Base-by-base conservation (phyloP, 2,329 filamentous ascomycete species). In the Nigrospora oryzae region DNA sequence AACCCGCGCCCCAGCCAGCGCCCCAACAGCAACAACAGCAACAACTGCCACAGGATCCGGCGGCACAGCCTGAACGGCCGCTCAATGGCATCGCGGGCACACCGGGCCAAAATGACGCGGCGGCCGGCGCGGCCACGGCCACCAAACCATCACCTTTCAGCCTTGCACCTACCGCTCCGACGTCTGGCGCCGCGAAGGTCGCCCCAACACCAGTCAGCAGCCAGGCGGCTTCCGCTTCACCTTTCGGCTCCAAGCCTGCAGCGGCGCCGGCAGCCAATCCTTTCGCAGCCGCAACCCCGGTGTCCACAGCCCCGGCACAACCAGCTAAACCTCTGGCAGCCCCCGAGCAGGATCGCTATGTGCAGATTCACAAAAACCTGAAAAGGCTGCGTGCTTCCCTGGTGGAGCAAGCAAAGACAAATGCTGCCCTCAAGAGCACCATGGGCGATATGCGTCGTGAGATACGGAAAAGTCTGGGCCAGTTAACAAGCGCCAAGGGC, bases 401-500 rank as follows among this genome's bases (percentile, higher is more conserved):
- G 43, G 56, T 59, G 3, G 64, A 73, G 4, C 71, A 82, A 53
- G 71, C 71, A 5, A 79, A 80, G 54, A 66, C 69, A 17, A 77
- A 83, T 51, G 61, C 55, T 61, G 51, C 63, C 57, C 64, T 89
- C 28, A 88, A 87, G 61, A 70, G 73, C 42, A 74, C 77, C 33
- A 74, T 88, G 58, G 84, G 86, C 32, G 78, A 88, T 44, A 80
- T 86, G 71, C 75, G 87, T 36, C 73, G 87, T 47, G 76, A 82
- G 36, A 81, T 93, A 43, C 76, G 77, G 35, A 85, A 83, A 55
- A 81, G 75, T 15, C 75, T 91, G 44, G 87, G 88, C 7, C 86
- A 93, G 59, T 65, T 89, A 28, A 84, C 81, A 2, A 75, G 74
- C 35, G 83, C 77, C 46, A 82, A 77, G 53, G 76, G 74, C 11